Evolutionary conservation across 345 rosid species (phyloP).

Genomic region (Hibiscus trionum): DNA sequence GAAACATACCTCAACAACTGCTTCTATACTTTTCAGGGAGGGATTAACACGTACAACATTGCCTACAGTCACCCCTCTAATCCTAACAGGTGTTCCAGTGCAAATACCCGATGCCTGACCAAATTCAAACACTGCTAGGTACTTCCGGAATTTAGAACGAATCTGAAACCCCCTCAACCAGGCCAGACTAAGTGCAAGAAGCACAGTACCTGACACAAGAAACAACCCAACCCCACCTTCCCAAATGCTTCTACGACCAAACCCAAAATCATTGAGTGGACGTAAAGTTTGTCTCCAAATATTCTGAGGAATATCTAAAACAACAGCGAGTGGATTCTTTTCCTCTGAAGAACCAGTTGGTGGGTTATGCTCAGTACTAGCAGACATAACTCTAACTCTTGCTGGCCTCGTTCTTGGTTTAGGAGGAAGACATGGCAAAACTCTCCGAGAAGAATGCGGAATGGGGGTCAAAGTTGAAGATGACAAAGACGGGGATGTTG

Average conservation of each 20-base stretch:
- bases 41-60: slow-evolving; percentile 82
- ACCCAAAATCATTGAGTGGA: slow-evolving; percentile 86
- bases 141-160: slow-evolving; percentile 78
- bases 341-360: slow-evolving; percentile 36
- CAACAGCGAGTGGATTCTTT: slow-evolving; percentile 51
- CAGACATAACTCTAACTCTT: slow-evolving; percentile 44
- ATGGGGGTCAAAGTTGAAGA: slow-evolving; percentile 29
- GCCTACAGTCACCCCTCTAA: slow-evolving; percentile 94
- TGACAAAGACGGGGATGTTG: slow-evolving; percentile 29
- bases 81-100: slow-evolving; percentile 91
- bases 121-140: slow-evolving; percentile 73
- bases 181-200: slow-evolving; percentile 79
- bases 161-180: slow-evolving; percentile 86
- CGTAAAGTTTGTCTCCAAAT: slow-evolving; percentile 79
- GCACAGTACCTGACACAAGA: slow-evolving; percentile 77
- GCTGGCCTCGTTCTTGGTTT: slow-evolving; percentile 32
- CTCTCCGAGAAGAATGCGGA: slow-evolving; percentile 26
- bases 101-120: slow-evolving; percentile 83
- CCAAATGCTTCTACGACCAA: slow-evolving; percentile 89
- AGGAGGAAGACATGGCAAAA: slow-evolving; percentile 47
- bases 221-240: slow-evolving; percentile 99
- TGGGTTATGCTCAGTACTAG: slow-evolving; percentile 40
- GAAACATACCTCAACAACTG: slow-evolving; percentile 71
- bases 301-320: slow-evolving; percentile 58
- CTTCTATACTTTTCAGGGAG: slow-evolving; percentile 85